These are phyloP conservation scores for Triangularia verruculosa DNA, from an alignment of 2,329 filamentous ascomycete species.

Conservation along the genomic window DNA sequence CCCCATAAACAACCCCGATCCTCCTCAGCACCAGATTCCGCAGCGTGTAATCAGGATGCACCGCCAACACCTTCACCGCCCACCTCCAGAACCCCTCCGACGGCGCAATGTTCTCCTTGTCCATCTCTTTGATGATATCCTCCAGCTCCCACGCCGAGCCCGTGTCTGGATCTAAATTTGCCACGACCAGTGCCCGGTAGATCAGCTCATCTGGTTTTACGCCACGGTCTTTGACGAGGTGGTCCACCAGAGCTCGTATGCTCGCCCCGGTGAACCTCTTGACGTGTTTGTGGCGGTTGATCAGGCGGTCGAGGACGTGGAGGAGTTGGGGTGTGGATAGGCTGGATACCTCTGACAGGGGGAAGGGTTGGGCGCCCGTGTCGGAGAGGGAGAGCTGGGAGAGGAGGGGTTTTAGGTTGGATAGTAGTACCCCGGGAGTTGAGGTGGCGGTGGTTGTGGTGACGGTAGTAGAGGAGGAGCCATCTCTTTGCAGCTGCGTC, in stretches of 20 bases:
- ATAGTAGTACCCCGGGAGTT: not conserved
- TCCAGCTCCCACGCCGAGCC: slow-evolving; percentile 66
- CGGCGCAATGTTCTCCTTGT: slow-evolving; percentile 54
- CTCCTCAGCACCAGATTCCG: slow-evolving; percentile 68
- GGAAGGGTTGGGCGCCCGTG: not conserved
- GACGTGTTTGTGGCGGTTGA: not conserved
- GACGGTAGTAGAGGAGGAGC: not conserved
- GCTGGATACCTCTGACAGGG: no score
- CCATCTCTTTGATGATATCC: slow-evolving; percentile 71
- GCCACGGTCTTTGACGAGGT: slow-evolving; percentile 54
- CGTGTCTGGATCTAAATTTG: slow-evolving; percentile 58
- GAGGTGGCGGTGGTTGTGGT: not conserved
- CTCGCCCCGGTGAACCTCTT: slow-evolving; percentile 34
- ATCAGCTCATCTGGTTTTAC: slow-evolving; percentile 56
- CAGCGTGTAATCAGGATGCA: slow-evolving; percentile 82
- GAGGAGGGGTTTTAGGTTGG: not conserved
- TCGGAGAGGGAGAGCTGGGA: not conserved
- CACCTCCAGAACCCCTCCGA: slow-evolving; percentile 69
- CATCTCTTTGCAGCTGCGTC: not conserved
- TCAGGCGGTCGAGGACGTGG: not conserved
- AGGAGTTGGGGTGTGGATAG: not conserved
- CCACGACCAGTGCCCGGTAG: slow-evolving; percentile 73
- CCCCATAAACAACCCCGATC: slow-evolving; percentile 69
- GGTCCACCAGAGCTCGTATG: slow-evolving; percentile 49
- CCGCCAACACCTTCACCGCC: slow-evolving; percentile 67